Conservation (phyloP, 2,329 filamentous ascomycete species). For the Aspergillus phoenicis region DNA sequence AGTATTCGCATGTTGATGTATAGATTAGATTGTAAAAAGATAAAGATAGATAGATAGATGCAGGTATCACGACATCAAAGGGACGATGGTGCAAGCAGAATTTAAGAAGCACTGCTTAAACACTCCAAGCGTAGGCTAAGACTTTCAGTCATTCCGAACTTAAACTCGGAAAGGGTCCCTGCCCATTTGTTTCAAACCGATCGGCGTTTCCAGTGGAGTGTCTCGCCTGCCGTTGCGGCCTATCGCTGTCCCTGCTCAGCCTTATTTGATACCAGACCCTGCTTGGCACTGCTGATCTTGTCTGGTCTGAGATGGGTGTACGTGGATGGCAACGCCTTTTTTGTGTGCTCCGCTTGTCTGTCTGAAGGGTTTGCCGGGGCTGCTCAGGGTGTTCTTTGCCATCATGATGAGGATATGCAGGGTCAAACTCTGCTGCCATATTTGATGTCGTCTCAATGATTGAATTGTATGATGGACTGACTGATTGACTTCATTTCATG, state of each 20-base stretch:
- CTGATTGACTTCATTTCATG: too few species aligned
- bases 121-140: neutral
- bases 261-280: neutral
- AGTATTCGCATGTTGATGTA: conserved; percentile 1
- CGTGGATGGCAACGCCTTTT: too few species aligned
- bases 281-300: neutral
- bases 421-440: too few species aligned
- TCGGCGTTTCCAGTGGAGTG: neutral
- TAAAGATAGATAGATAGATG: neutral
- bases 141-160: neutral
- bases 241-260: neutral
- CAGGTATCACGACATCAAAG: neutral
- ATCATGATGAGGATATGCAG: too few species aligned
- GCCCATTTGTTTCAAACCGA: neutral
- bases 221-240: neutral
- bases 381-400: too few species aligned
- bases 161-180: neutral
- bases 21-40: neutral
- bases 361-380: too few species aligned
- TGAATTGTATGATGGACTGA: too few species aligned
- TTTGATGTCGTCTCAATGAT: too few species aligned
- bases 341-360: too few species aligned
- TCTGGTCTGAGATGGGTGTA: neutral
- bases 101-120: neutral
- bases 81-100: neutral